phyloP scores from a whole-genome alignment of 1,284 basidiomycete genomes.

The Tausonia pullulans region DNA sequence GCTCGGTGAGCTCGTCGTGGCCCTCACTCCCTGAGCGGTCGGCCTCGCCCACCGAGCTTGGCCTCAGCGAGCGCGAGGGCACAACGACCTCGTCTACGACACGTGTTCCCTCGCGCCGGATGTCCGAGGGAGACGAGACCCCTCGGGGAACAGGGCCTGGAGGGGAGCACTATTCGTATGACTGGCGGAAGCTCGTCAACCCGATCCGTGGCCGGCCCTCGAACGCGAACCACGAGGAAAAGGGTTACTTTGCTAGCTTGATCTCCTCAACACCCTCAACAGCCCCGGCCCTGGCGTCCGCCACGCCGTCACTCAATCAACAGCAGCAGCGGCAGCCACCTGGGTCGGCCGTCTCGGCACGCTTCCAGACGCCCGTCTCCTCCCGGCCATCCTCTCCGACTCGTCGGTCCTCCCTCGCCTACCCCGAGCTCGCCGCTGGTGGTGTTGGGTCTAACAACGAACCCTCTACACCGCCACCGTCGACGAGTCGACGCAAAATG shows the following conservation, averaged over 20 bases:
- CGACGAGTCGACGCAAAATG: neutral
- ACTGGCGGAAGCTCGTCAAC: too few relatives aligned
- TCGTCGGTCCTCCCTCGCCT: neutral
- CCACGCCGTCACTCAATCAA: neutral
- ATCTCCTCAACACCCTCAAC: constrained; percentile 7
- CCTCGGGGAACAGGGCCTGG: too few relatives aligned
- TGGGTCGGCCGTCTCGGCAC: too few relatives aligned
- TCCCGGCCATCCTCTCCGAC: neutral
- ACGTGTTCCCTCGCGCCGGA: neutral
- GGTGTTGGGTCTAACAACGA: too few relatives aligned
- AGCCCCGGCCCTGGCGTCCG: neutral
- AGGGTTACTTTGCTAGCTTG: neutral
- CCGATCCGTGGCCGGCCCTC: too few relatives aligned
- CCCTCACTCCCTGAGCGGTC: neutral
- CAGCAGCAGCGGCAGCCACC: neutral
- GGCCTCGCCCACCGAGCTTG: neutral
- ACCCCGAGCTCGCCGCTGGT: too few relatives aligned
- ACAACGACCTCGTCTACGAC: neutral
- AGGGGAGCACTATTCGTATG: too few relatives aligned
- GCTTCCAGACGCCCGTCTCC: too few relatives aligned
- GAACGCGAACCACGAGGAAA: too few relatives aligned
- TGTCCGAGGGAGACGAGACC: neutral
- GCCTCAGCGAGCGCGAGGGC: neutral
- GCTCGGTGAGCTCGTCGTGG: too few relatives aligned
- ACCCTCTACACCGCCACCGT: neutral